Base-by-base conservation (phyloP, 179 eudicot genomes). In the Drosera spatulata region DNA sequence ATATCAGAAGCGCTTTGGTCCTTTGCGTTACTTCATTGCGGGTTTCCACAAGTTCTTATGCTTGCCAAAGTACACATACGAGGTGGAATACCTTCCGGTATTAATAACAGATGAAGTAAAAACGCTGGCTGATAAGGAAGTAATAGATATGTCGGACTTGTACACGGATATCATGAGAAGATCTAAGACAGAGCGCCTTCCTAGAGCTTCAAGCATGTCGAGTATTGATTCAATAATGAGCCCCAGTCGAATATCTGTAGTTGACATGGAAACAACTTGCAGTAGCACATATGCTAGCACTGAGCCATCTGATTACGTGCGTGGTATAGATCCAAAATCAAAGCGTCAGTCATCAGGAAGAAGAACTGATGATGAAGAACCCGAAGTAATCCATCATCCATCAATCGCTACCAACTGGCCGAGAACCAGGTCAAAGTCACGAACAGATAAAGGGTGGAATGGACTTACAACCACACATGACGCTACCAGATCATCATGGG, bases 161-260 rank as follows among this genome's bases (percentile, higher is more conserved):
- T 86, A 86, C 65, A 84, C 95, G 38, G 97, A 93, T 57, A 70
- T 93, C 52, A 89, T 93, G 99, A 79, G 76, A 63, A 84, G 74
- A 80, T 81, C 95, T 49, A 77, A 75, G 69, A 78, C 73, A 39
- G 95, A 93, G 47, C 90, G 95, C 41, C 75, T 93, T 64, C 99
- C 97, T 13, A 81, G 99, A 71, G 90, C 97, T 61, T 93, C 99
- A 62, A 86, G 95, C 76, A 62, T 93, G 58, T 93, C 99, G 10
- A 89, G 99, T 62, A 93, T 93, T 9, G 99, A 93, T 63, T 93
- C 99, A 54, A 86, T 90, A 61, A 89, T 93, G 99, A 82, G 88
- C 53, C 99, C 99, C 44, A 80, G 84, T 69, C 79, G 85, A 64
- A 73, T 79, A 59, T 82, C 95, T 51, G 99, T 84, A 3, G 82